Conservation (phyloP, 2,329 filamentous ascomycete genomes). For the Pyrenophora teres region DNA sequence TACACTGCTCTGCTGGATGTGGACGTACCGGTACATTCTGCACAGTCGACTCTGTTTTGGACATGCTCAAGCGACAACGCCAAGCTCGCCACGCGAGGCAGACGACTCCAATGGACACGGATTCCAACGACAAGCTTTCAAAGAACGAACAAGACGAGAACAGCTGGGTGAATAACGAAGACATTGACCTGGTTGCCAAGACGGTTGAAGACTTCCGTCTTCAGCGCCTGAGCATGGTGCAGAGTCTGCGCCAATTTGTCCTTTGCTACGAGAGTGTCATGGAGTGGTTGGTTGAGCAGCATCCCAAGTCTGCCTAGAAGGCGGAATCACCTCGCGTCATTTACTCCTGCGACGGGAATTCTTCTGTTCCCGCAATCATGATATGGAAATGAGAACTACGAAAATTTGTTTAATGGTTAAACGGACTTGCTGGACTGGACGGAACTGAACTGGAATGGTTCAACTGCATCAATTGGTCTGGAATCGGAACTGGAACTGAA, state of each 20-base stretch:
- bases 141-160: slow-evolving; percentile 52
- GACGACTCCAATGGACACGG: slow-evolving; percentile 51
- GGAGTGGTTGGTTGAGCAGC: slow-evolving; percentile 73
- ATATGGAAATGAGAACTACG: slow-evolving; percentile 16
- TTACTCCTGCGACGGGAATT: slow-evolving; percentile 1
- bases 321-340: background rate
- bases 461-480: background rate
- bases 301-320: slow-evolving; percentile 39
- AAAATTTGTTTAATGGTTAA: slow-evolving; percentile 2
- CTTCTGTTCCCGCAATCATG: slow-evolving; percentile 10
- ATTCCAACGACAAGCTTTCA: slow-evolving; percentile 14
- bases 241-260: slow-evolving; percentile 89
- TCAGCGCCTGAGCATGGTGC: slow-evolving; percentile 94
- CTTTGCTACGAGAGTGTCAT: slow-evolving; percentile 94
- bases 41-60: slow-evolving; percentile 92
- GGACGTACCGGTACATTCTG: slow-evolving; percentile 96
- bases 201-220: slow-evolving; percentile 89
- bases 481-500: background rate
- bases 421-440: background rate
- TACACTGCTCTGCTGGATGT: slow-evolving; percentile 95
- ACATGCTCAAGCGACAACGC: slow-evolving; percentile 91
- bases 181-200: slow-evolving; percentile 78
- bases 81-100: slow-evolving; percentile 44
- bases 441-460: too few relatives aligned
- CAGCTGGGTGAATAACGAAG: slow-evolving; percentile 71